Evolutionary conservation across 257 asterid species (phyloP).

Genomic region (Mentha longifolia): DNA sequence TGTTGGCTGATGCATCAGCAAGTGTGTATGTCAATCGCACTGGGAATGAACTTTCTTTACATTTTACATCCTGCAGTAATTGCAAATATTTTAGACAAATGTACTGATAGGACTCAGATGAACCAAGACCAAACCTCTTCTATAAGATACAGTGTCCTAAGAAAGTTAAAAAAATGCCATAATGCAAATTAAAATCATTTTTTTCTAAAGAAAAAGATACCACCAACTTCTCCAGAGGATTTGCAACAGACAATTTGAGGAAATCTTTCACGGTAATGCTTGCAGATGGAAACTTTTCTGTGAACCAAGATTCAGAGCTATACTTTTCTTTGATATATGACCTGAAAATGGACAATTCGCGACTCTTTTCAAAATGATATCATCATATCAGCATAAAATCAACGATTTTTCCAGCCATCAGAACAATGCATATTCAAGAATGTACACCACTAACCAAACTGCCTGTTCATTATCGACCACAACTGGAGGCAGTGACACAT

Average conservation of each 20-base stretch:
- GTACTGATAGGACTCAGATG: conserved; percentile 17
- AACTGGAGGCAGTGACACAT: conserved; percentile 67
- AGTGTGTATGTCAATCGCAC: conserved; percentile 65
- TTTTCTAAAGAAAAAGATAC: conserved; percentile 45
- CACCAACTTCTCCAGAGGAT: conserved; percentile 62
- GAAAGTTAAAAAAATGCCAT: conserved; percentile 10
- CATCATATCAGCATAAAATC: conserved; percentile 5
- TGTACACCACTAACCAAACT: conserved; percentile 56
- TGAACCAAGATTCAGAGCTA: conserved; percentile 59
- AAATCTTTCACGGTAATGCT: conserved; percentile 64
- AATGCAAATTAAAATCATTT: background rate
- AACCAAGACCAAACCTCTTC: conserved; percentile 21
- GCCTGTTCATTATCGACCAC: conserved; percentile 70
- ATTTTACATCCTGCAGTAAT: conserved; percentile 64
- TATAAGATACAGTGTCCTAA: background rate
- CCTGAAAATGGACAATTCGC: conserved; percentile 51
- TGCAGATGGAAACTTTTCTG: conserved; percentile 45
- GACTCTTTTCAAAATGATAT: background rate
- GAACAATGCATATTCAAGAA: conserved; percentile 8
- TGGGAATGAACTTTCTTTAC: conserved; percentile 55
- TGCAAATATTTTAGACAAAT: conserved; percentile 32
- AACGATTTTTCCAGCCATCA: conserved; percentile 17
- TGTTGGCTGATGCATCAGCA: conserved; percentile 46
- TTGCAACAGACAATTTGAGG: conserved; percentile 59
- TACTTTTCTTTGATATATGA: conserved; percentile 59